Base-by-base conservation (phyloP, 2,329 filamentous ascomycete species). In the Hypoxylon sp. region DNA sequence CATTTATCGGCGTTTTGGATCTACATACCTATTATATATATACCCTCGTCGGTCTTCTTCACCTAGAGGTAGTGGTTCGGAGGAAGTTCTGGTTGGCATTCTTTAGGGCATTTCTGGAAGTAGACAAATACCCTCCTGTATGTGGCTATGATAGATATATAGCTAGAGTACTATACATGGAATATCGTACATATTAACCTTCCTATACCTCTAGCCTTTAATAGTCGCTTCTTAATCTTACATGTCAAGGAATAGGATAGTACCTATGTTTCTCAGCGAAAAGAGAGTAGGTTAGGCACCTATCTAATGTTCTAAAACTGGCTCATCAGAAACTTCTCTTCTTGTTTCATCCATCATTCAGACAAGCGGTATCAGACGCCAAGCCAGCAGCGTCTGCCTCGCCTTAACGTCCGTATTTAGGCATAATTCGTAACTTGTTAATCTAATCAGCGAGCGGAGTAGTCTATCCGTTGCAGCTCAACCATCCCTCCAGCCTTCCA, bases 71-170 rank as follows among this genome's bases (percentile, higher is more conserved):
- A n/a, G 40, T 13, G 37, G 59, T 58, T 63, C 59, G 11, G 50
- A 44, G 51, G 17, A 63, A 30, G 14, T 48, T 50, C 59, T 22
- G 31, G 40, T n/a, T 14, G 25, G 54, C 2, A 40, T 61, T 63
- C 44, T 25, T 64, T 61, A 14, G 42, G 46, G 37, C 42, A 53
- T 61, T 33, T 67, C 11, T 30, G 31, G 59, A 51, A 42, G 22
- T 58, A 64, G 53, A 66, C 30, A 59, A 50, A 71, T 69, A 66
- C 61, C 63, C 62, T 62, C 63, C 62, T 62, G 20, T 59, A 37
- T 30, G 40, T 33, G 44, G 13, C 54, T 53, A 46, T 17, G 27
- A 54, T 61, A 56, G 37, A 44, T 56, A 59, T 48, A 6, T 57
- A 48, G n/a, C 27, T 57, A 48, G 27, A 48, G 27, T 31, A 11